These are phyloP conservation scores for Sporothrix curviconia DNA, from an alignment of 2,329 filamentous ascomycete genomes.

Conservation along the genomic window DNA sequence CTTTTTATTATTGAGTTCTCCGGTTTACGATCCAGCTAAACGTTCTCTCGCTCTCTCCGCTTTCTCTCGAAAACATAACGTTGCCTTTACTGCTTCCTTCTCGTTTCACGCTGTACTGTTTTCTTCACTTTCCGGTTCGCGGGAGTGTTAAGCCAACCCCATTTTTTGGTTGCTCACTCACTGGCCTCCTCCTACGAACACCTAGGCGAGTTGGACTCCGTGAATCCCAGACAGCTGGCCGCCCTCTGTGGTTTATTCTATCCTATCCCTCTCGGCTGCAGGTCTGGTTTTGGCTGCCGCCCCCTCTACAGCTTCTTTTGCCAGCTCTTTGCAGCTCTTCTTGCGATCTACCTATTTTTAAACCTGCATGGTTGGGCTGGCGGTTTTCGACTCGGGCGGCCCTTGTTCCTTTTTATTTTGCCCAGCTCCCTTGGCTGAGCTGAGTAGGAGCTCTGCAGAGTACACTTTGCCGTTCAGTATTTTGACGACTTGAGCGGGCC, in stretches of 20 bases:
- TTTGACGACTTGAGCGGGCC: no score
- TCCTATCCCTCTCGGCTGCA: neutral
- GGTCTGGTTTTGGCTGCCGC: neutral
- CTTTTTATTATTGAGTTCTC: no score
- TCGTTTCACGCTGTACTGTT: neutral
- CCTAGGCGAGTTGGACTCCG: no score
- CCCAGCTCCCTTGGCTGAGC: neutral
- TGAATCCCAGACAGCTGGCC: neutral
- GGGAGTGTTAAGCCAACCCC: no score
- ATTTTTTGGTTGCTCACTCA: no score
- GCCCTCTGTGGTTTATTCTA: neutral
- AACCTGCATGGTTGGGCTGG: no score
- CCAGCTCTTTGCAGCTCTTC: neutral
- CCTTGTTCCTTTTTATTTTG: no score
- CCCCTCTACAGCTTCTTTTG: neutral
- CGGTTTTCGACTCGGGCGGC: no score
- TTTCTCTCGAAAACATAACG: neutral
- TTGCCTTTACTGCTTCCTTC: neutral
- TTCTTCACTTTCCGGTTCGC: neutral
- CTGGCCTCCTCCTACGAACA: constrained; percentile 7
- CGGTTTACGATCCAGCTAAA: no score
- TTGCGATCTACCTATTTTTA: neutral
- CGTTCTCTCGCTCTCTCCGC: neutral
- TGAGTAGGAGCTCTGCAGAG: neutral
- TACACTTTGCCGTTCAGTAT: no score